phyloP scores from a whole-genome alignment of 495 filamentous ascomycete species.

The Thermothielavioides terrestris region DNA sequence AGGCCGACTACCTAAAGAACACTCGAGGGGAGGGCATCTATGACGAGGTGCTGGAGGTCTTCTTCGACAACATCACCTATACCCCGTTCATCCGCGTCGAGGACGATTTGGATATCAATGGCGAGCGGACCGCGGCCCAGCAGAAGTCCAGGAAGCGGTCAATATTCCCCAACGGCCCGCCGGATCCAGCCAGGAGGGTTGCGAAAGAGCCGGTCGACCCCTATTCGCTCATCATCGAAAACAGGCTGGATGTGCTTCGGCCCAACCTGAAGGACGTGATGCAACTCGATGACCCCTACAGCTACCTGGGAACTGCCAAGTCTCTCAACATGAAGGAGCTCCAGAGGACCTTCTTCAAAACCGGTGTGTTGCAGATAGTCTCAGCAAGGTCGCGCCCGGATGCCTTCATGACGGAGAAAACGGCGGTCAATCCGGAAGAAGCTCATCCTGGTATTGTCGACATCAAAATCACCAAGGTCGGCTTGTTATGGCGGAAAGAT shows the following conservation, averaged over 20 bases:
- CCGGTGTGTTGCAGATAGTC: constrained; percentile 85
- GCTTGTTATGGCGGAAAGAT: constrained; percentile 91
- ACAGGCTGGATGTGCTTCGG: constrained; percentile 69
- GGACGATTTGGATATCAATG: constrained; percentile 76
- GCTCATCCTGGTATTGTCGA: constrained; percentile 91
- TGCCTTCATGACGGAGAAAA: constrained; percentile 83
- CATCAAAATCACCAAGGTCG: constrained; percentile 95
- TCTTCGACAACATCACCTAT: constrained; percentile 97
- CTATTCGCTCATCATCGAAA: constrained; percentile 86
- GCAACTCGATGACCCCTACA: constrained; percentile 85
- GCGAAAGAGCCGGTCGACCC: constrained; percentile 85
- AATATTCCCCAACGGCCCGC: constrained; percentile 56
- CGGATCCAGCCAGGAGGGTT: constrained; percentile 56
- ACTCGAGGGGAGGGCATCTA: constrained; percentile 80
- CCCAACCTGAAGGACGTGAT: constrained; percentile 87
- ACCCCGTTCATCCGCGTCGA: constrained; percentile 96
- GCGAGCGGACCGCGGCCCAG: constrained; percentile 61
- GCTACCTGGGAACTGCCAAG: constrained; percentile 66
- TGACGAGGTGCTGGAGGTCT: constrained; percentile 87
- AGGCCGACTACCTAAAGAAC: constrained; percentile 90
- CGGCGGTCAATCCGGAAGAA: constrained; percentile 72
- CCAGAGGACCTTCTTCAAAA: constrained; percentile 81
- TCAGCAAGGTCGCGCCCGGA: constrained; percentile 87
- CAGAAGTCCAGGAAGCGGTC: constrained; percentile 60
- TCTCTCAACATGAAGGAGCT: constrained; percentile 67